Conservation (phyloP, 768 basidiomycete species). For the Polyporus arcularius region DNA sequence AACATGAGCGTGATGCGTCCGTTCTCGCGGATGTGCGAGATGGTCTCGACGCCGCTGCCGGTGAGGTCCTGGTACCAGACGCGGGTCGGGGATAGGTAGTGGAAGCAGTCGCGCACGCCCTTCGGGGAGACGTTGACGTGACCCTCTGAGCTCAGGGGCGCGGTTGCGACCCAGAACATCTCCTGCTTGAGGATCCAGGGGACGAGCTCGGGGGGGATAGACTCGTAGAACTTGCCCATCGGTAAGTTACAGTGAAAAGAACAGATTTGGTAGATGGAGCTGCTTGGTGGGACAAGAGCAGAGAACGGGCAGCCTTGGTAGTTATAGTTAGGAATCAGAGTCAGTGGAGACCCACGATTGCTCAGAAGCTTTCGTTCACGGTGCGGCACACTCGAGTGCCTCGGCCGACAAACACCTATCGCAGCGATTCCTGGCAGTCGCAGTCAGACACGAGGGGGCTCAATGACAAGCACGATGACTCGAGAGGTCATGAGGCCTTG, state of each 20-base stretch:
- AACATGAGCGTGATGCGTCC: slow-evolving; percentile 64
- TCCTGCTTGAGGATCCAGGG: slow-evolving; percentile 64
- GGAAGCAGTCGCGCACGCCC: slow-evolving; percentile 60
- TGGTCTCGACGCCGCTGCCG: slow-evolving; percentile 66
- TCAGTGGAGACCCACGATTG: too few species aligned
- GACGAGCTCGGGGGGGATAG: slow-evolving; percentile 53
- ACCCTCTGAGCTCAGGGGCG: slow-evolving; percentile 56
- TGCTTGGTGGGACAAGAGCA: too few species aligned
- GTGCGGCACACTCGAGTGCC: too few species aligned
- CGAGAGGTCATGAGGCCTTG: too few species aligned
- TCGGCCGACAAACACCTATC: background rate
- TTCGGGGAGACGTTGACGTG: slow-evolving; percentile 74
- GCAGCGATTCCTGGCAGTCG: background rate
- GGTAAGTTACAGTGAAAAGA: background rate
- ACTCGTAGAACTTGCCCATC: slow-evolving; percentile 62
- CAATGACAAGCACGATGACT: too few species aligned
- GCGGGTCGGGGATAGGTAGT: slow-evolving; percentile 49
- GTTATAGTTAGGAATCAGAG: too few species aligned
- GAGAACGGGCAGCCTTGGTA: too few species aligned
- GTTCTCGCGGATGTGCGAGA: slow-evolving; percentile 65
- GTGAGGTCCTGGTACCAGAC: slow-evolving; percentile 79
- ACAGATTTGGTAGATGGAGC: too few species aligned
- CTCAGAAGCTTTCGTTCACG: too few species aligned
- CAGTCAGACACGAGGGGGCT: too few species aligned
- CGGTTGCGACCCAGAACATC: slow-evolving; percentile 72